A percentile compares a stretch with the other conserved stretches of the same genome.
phyloP scores from a whole-genome alignment of 2,329 filamentous ascomycete species.

The Diaporthe humulicola region DNA sequence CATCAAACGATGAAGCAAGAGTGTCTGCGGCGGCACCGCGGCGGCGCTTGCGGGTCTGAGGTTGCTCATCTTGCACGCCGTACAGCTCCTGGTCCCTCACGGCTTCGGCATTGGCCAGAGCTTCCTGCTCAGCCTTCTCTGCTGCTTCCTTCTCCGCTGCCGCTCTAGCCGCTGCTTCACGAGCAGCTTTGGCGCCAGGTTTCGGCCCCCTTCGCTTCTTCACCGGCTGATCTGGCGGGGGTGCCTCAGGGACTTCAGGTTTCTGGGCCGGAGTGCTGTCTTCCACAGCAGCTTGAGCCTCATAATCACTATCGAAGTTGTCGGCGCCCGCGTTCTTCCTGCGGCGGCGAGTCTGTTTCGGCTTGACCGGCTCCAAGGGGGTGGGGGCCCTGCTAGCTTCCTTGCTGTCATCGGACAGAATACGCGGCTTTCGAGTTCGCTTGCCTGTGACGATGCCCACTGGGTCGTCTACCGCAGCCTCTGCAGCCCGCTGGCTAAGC shows the following conservation, averaged over 20 bases:
- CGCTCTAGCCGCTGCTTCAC: conserved; percentile 37
- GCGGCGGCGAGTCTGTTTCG: conserved; percentile 36
- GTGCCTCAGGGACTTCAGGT: conserved; percentile 37
- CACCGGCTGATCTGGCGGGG: conserved; percentile 29
- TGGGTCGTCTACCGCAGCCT: conserved; percentile 56
- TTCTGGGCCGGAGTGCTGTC: background rate
- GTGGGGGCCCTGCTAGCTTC: conserved; percentile 66
- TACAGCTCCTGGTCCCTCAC: conserved; percentile 7
- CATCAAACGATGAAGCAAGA: conserved; percentile 36
- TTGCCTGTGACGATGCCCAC: conserved; percentile 62
- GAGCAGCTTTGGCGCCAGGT: conserved; percentile 37
- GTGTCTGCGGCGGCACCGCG: conserved; percentile 31
- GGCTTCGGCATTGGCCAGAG: conserved; percentile 14
- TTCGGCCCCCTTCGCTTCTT: conserved; percentile 37
- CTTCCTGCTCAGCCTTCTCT: conserved; percentile 30
- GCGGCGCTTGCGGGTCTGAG: conserved; percentile 36
- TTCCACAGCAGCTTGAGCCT: conserved; percentile 16
- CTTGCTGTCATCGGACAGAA: conserved; percentile 65
- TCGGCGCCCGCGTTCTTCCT: conserved; percentile 36
- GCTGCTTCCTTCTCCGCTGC: conserved; percentile 36
- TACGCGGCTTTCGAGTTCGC: conserved; percentile 65
- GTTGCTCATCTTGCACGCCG: conserved; percentile 16
- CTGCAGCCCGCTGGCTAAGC: conserved; percentile 70
- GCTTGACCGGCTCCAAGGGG: conserved; percentile 50
- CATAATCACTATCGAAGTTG: conserved; percentile 35